Base-by-base conservation (phyloP, 805 yeast species). In the Yarrowia phangngaensis region DNA sequence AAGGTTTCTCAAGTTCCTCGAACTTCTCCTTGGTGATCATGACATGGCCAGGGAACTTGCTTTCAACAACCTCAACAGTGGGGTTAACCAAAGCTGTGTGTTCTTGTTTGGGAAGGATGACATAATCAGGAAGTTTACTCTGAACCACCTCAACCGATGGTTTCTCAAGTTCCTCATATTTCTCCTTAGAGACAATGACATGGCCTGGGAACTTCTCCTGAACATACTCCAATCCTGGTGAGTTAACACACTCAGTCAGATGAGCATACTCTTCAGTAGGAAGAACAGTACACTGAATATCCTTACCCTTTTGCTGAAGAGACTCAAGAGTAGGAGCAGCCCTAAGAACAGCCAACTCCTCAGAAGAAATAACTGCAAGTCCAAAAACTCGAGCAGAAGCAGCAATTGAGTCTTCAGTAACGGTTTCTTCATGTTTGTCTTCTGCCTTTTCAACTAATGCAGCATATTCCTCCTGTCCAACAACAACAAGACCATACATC, bases 311-410 rank as follows among this genome's bases (percentile, higher is more conserved):
- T 12, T 52, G 55, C 19, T 48, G 47, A 11, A 65, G 38, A 20
- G 58, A 58, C 6, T 56, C 59, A n/a, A 52, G 40, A 27, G 60
- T 47, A 7, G 72, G 70, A 12, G 50, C 46, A 8, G 43, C 24
- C 19, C 45, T 31, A 4, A 53, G 38, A 20, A 33, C 30, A 4
- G 41, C 34, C 26, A 48, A 50, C 16, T 54, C 53, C 2, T 36
- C 33, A 1, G 20, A 20, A 8, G 58, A 38, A 24, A 56, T 31
- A 8, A 51, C 55, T 16, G 46, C 53, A 14, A 53, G 48, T 0
- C 54, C 56, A 24, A 51, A 34, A 6, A 34, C 30, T 3, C 28
- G 28, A 9, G 57, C 57, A 2, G 49, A 11, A 2, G 29, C 32
- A 1, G 38, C 46, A 4, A 52, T 15, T 9, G 29, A 34, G 17